Percentiles rank a stretch among this genome's conserved stretches.
Evolutionary conservation across 176 grass and related monocot species (phyloP).

Genomic region (Carex kokanica): DNA sequence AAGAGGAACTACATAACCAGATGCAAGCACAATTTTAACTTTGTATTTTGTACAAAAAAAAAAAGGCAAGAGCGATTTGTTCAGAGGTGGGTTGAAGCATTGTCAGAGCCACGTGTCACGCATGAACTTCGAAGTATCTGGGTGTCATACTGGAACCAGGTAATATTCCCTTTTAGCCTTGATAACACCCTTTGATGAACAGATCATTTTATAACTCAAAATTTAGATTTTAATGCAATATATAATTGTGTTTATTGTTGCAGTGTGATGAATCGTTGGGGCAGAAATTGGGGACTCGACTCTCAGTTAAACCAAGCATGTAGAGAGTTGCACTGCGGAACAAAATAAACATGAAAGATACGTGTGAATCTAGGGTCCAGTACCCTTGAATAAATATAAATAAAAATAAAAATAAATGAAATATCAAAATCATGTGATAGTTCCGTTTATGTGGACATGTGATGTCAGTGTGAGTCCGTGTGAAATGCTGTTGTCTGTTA

Average conservation of each 20-base stretch:
- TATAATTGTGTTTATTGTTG: conserved; percentile 2
- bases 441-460: neutral
- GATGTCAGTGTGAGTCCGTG: neutral
- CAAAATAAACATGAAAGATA: neutral
- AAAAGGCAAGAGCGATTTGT: conserved; percentile 72
- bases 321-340: conserved; percentile 29
- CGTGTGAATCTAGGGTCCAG: neutral
- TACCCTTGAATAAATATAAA: neutral
- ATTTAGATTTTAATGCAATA: neutral
- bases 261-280: conserved; percentile 64
- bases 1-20: neutral
- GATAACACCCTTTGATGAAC: neutral
- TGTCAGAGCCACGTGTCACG: conserved; percentile 59
- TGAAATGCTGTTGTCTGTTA: neutral
- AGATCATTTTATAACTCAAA: neutral
- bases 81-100: conserved; percentile 56
- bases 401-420: neutral
- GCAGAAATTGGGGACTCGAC: conserved; percentile 59
- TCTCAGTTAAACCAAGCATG: conserved; percentile 65
- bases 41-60: neutral
- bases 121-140: conserved; percentile 69
- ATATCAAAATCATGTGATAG: neutral
- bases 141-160: conserved; percentile 80
- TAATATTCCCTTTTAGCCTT: conserved; percentile 16
- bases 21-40: conserved; percentile 18